A percentile compares a stretch with the other conserved stretches of the same genome.
Evolutionary conservation across 805 yeast genomes (phyloP).

Genomic region (Starmerella powellii): DNA sequence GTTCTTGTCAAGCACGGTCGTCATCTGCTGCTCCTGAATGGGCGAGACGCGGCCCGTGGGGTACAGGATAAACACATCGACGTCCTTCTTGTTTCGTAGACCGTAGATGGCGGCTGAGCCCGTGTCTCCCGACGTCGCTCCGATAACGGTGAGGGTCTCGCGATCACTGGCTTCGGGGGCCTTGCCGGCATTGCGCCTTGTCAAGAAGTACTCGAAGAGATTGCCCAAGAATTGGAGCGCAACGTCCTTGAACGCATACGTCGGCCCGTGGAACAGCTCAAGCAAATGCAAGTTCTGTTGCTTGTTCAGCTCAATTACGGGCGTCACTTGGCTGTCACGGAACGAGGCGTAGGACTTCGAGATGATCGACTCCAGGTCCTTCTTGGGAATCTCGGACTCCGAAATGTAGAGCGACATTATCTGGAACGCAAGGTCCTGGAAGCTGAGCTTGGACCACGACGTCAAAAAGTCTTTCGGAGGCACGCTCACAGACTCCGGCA

Average conservation of each 20-base stretch:
- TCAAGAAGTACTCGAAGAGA: slow-evolving; percentile 81
- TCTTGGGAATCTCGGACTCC: slow-evolving; percentile 57
- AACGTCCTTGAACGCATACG: slow-evolving; percentile 97
- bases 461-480: slow-evolving; percentile 44
- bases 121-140: slow-evolving; percentile 98
- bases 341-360: slow-evolving; percentile 76
- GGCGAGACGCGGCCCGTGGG: slow-evolving; percentile 98
- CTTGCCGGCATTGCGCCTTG: slow-evolving; percentile 51
- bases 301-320: slow-evolving; percentile 50
- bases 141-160: slow-evolving; percentile 86
- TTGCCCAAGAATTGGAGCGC: slow-evolving; percentile 97
- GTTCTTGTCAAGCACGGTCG: slow-evolving; percentile 83
- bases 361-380: slow-evolving; percentile 53
- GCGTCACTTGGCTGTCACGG: slow-evolving; percentile 80
- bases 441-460: slow-evolving; percentile 62
- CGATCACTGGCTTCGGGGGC: slow-evolving; percentile 40
- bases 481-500: slow-evolving; percentile 72
- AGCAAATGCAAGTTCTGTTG: slow-evolving; percentile 52
- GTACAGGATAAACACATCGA: slow-evolving; percentile 89
- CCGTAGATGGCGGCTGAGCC: slow-evolving; percentile 99
- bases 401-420: slow-evolving; percentile 71
- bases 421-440: slow-evolving; percentile 77
- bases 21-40: slow-evolving; percentile 96
- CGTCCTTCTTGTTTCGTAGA: slow-evolving; percentile 90
- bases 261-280: slow-evolving; percentile 97